Evolutionary conservation across 768 basidiomycete genomes (phyloP), one percentile per base, ranked within the genome.

Genomic region (Sutorius australiensis): DNA sequence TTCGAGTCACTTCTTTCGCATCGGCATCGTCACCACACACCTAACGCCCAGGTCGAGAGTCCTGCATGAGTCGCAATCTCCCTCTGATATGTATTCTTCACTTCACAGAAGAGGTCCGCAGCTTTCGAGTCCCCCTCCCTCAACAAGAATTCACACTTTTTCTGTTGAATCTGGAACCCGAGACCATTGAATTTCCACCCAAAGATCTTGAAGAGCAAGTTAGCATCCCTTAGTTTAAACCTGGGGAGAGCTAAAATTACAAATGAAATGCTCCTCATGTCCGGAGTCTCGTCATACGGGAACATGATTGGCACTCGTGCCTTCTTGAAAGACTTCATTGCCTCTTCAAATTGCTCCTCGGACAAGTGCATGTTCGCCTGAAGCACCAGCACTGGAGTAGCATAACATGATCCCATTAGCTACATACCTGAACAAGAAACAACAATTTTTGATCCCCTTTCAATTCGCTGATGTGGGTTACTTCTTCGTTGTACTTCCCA

Each of bases 111-210:
- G 40, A 61, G 54, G 13, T n/a, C 2, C 7, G 59, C 55, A 36
- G 51, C 49, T 12, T 46, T 14, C 13, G 55, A 9, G 2, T 44
- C 10, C 11, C 40, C 60, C 9, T 16, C 17, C 3, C 48, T 17
- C 31, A 61, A 11, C 2, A 61, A 21, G 5, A 31, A 46, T 21
- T 57, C 39, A 28, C 55, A 61, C 39, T 54, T 61, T 33, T 2
- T 34, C 46, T 61, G 55, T 17, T 61, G 60, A 11, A 61, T 54
- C 36, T 54, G 50, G 37, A 61, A 44, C 3, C 43, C 46, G 14
- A 61, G 52, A 13, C 55, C 59, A 46, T 46, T 61, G n/a, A 61
- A 61, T 10, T 61, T 61, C 60, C 60, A 61, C 19, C 60, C 60
- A 31, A 61, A 61, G 11, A 61, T 46, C 60, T 61, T 50, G n/a